phyloP scores from a whole-genome alignment of 768 basidiomycete species.

The Amanita fuliginea region DNA sequence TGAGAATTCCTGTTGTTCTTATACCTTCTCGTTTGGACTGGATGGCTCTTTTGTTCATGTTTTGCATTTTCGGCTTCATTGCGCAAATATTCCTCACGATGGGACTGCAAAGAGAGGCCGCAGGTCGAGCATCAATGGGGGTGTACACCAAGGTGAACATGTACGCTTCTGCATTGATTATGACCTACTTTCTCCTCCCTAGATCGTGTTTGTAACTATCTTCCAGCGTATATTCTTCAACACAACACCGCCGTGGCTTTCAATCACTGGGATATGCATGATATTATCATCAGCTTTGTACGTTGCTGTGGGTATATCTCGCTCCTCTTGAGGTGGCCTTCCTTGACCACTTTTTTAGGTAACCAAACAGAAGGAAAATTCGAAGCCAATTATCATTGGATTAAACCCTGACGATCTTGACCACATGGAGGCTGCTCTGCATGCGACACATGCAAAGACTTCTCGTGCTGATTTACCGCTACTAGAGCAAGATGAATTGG shows the following conservation, averaged over 20 bases:
- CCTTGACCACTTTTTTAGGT: neutral
- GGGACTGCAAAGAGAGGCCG: conserved; percentile 53
- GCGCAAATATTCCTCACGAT: conserved; percentile 32
- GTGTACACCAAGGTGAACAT: conserved; percentile 28
- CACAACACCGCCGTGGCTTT: conserved; percentile 1
- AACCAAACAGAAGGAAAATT: neutral
- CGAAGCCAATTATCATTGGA: neutral
- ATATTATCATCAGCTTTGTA: conserved; percentile 7
- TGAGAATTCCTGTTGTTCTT: conserved; percentile 27
- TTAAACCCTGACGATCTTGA: conserved; percentile 1
- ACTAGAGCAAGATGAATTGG: too few species aligned
- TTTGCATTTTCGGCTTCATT: conserved; percentile 41
- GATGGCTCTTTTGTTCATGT: conserved; percentile 35
- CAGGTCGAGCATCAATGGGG: conserved; percentile 48
- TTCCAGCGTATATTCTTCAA: conserved; percentile 5
- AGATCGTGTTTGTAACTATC: conserved; percentile 6
- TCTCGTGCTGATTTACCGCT: conserved; percentile 5
- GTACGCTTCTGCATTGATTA: neutral
- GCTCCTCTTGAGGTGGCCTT: neutral
- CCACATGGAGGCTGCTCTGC: conserved; percentile 1
- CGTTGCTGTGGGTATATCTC: conserved; percentile 2
- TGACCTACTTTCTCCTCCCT: neutral
- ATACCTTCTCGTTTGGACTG: conserved; percentile 35
- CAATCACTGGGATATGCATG: conserved; percentile 1
- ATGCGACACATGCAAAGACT: neutral